Percentiles rank a stretch among this genome's conserved stretches.
Evolutionary conservation across 2,329 filamentous ascomycete genomes (phyloP).

Genomic region (Blastomyces percursus): DNA sequence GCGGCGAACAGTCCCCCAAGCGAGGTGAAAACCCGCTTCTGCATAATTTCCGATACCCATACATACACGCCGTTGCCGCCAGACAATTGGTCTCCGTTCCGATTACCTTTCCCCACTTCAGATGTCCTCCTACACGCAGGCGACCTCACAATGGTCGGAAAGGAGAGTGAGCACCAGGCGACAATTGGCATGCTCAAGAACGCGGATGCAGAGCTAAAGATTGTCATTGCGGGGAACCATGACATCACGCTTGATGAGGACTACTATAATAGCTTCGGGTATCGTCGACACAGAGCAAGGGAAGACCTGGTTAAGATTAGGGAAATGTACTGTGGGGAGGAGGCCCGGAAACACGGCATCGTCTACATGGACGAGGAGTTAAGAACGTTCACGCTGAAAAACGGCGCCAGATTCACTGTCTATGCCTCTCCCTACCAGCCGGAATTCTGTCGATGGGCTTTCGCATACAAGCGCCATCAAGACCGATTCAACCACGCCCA

Average conservation of each 20-base stretch:
- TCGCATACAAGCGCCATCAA: conserved; percentile 40
- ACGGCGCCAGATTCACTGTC: conserved; percentile 41
- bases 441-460: conserved; percentile 47
- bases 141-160: conserved; percentile 46
- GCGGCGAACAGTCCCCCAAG: background rate
- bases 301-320: conserved; percentile 25
- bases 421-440: conserved; percentile 45
- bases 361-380: conserved; percentile 47
- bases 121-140: conserved; percentile 49
- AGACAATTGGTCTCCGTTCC: conserved; percentile 22
- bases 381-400: conserved; percentile 36
- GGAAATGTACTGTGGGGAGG: conserved; percentile 38
- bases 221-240: conserved; percentile 55
- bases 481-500: conserved; percentile 42
- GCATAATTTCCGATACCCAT: conserved; percentile 37
- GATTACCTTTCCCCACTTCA: conserved; percentile 38
- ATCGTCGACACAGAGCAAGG: conserved; percentile 15
- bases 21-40: conserved; percentile 31
- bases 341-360: conserved; percentile 38
- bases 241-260: conserved; percentile 46
- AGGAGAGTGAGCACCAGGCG: conserved; percentile 36
- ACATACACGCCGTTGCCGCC: conserved; percentile 19
- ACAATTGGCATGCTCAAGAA: conserved; percentile 38
- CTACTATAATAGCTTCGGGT: conserved; percentile 33
- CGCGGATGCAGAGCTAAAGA: conserved; percentile 46